Evolutionary conservation across 768 basidiomycete genomes (phyloP).

Genomic region (Kwoniella newhampshirensis): DNA sequence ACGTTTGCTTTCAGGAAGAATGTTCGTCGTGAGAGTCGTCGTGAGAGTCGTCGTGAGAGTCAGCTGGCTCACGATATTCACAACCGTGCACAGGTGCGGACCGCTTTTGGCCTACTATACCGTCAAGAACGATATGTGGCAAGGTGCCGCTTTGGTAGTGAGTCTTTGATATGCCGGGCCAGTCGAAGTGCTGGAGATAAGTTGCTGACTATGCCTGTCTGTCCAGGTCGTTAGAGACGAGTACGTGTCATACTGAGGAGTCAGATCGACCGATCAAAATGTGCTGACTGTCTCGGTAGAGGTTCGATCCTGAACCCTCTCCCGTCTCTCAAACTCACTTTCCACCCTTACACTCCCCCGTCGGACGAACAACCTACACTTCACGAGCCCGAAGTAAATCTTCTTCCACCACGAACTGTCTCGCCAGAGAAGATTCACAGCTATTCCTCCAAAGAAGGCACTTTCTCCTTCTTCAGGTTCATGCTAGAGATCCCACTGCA

Average conservation of each 20-base stretch:
- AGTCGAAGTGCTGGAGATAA: constrained; percentile 61
- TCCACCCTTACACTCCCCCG: constrained; percentile 40
- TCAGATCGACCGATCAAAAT: constrained; percentile 60
- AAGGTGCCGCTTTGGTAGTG: constrained; percentile 83
- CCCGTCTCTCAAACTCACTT: constrained; percentile 35
- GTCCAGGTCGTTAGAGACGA: constrained; percentile 36
- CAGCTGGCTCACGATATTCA: not conserved
- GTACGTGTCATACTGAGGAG: constrained; percentile 62
- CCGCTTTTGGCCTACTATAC: constrained; percentile 90
- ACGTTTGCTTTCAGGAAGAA: too few species aligned
- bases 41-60: too few species aligned
- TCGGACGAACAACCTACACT: constrained; percentile 11
- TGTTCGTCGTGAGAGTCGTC: too few species aligned
- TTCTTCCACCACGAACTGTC: constrained; percentile 14
- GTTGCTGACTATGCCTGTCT: constrained; percentile 66
- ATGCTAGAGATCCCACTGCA: constrained; percentile 75
- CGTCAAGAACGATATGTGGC: constrained; percentile 75
- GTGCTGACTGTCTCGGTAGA: constrained; percentile 20
- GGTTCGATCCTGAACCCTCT: constrained; percentile 12
- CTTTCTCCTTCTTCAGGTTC: constrained; percentile 94
- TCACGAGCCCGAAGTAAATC: constrained; percentile 3
- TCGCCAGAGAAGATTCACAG: constrained; percentile 16
- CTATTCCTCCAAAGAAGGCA: constrained; percentile 57
- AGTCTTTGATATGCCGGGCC: constrained; percentile 1
- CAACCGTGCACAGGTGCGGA: constrained; percentile 61